phyloP scores from a whole-genome alignment of 495 filamentous ascomycete genomes.

The Aspergillus ostianus region DNA sequence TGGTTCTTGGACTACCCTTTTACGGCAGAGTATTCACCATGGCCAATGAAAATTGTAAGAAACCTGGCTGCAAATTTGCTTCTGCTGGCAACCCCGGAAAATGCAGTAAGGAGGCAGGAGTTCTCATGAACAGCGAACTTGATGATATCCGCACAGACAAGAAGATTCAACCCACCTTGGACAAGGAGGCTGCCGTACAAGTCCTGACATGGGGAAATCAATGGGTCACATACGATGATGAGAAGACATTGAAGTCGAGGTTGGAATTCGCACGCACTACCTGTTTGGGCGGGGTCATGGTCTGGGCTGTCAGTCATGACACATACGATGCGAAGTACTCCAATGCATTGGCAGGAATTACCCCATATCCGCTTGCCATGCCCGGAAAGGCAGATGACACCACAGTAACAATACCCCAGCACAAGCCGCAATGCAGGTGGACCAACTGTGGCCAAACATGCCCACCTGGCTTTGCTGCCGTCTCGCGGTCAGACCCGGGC shows the following conservation, averaged over 20 bases:
- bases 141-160: conserved; percentile 9
- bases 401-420: not conserved
- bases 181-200: conserved; percentile 19
- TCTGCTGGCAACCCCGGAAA: conserved; percentile 19
- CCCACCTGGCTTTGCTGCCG: not conserved
- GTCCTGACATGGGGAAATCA: conserved; percentile 38
- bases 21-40: conserved; percentile 41
- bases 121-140: conserved; percentile 16
- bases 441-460: conserved; percentile 1
- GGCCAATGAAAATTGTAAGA: conserved; percentile 28
- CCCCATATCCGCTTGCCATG: not conserved
- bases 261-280: conserved; percentile 31
- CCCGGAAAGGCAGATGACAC: not conserved
- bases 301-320: conserved; percentile 34
- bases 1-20: conserved; percentile 38
- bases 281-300: conserved; percentile 45
- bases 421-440: not conserved
- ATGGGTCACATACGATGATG: conserved; percentile 45
- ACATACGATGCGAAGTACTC: conserved; percentile 4
- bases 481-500: not conserved
- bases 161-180: conserved; percentile 1
- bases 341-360: not conserved
- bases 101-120: conserved; percentile 27
- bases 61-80: conserved; percentile 23
- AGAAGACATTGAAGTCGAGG: conserved; percentile 26